phyloP scores from a whole-genome alignment of 2,329 filamentous ascomycete species.

The Botrytis paeoniae region DNA sequence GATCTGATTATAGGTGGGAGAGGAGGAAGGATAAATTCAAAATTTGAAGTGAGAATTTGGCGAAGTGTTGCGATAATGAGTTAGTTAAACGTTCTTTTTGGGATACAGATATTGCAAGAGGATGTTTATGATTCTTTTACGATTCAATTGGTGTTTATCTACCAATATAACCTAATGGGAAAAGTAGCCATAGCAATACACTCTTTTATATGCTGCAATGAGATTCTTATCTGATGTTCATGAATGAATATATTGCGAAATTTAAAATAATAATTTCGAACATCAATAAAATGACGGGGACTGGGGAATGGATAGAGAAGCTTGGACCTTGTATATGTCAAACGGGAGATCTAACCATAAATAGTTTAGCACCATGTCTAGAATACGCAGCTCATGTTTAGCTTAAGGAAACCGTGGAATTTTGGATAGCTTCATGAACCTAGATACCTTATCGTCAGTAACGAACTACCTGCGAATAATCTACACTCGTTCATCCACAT shows the following conservation, averaged over 20 bases:
- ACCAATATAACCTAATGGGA: background rate
- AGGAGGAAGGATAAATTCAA: background rate
- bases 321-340: background rate
- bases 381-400: background rate
- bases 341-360: background rate
- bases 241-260: background rate
- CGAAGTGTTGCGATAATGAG: background rate
- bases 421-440: slow-evolving; percentile 21
- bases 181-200: background rate
- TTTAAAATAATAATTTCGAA: background rate
- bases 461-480: background rate
- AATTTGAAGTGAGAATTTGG: background rate
- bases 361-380: background rate
- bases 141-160: background rate
- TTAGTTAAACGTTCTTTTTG: background rate
- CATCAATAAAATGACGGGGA: background rate
- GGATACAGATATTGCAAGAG: background rate
- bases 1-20: background rate
- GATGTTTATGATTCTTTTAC: slow-evolving; percentile 5
- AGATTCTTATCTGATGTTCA: background rate
- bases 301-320: background rate
- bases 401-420: slow-evolving; percentile 32
- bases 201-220: background rate
- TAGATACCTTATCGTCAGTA: background rate
- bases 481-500: background rate